Conservation (phyloP, 495 filamentous ascomycete species). For the Xylaria cubensis region DNA sequence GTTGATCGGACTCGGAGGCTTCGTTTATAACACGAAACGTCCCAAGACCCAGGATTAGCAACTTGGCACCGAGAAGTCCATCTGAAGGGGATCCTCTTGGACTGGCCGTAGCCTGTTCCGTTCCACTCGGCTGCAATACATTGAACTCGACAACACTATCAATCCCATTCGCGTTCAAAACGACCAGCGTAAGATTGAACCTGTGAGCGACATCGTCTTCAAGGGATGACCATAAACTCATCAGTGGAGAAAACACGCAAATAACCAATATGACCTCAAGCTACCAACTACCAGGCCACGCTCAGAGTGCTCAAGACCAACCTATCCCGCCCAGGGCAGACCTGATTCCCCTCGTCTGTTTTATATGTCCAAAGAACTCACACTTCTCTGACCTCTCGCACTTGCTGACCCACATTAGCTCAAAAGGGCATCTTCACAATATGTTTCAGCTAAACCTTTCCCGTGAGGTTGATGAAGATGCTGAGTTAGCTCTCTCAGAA, state of each 20-base stretch:
- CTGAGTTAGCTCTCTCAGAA: conserved; percentile 56
- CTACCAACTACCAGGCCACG: conserved; percentile 7
- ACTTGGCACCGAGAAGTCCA: not conserved
- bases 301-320: conserved; percentile 8
- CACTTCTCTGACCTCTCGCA: conserved; percentile 88
- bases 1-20: not conserved
- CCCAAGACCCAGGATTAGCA: not conserved
- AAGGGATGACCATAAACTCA: not conserved
- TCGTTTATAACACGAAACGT: not conserved
- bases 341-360: conserved; percentile 72
- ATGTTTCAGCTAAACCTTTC: conserved; percentile 75
- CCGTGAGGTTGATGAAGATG: conserved; percentile 60
- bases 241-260: not conserved
- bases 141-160: not conserved
- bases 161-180: not conserved
- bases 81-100: not conserved
- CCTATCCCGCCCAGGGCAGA: not conserved
- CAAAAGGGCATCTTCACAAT: conserved; percentile 81
- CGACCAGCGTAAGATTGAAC: not conserved
- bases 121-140: not conserved
- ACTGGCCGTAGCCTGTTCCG: not conserved
- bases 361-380: conserved; percentile 77
- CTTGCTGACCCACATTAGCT: conserved; percentile 84
- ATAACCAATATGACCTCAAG: conserved; percentile 18
- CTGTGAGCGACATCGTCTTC: not conserved